phyloP scores from a whole-genome alignment of 768 basidiomycete genomes.

The Hirschioporus abietinus region DNA sequence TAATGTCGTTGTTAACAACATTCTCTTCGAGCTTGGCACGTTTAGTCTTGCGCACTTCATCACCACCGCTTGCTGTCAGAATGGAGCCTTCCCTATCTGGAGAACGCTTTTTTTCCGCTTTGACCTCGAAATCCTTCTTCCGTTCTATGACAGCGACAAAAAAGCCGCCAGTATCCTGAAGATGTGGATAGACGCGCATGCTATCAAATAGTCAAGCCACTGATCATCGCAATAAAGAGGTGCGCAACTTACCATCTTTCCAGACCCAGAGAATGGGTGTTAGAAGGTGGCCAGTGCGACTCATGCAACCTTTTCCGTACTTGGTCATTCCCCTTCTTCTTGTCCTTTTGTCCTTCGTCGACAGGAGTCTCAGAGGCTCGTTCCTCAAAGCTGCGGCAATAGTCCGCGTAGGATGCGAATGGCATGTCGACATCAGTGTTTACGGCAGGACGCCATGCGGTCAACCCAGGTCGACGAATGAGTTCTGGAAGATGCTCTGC shows the following conservation, averaged over 20 bases:
- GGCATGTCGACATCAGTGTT: slow-evolving; percentile 45
- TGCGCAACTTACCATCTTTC: slow-evolving; percentile 56
- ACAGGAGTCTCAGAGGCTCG: slow-evolving; percentile 34
- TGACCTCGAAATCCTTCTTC: slow-evolving; percentile 19
- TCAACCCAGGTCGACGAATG: slow-evolving; percentile 68
- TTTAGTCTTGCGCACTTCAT: neutral
- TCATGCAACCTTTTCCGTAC: slow-evolving; percentile 71
- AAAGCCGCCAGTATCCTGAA: slow-evolving; percentile 96
- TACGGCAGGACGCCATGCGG: slow-evolving; percentile 71
- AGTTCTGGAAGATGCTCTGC: slow-evolving; percentile 69
- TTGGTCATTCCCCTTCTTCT: slow-evolving; percentile 49
- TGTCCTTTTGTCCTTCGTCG: slow-evolving; percentile 50
- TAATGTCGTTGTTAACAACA: neutral
- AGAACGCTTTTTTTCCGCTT: neutral
- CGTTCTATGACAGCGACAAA: slow-evolving; percentile 88
- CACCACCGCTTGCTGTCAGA: neutral
- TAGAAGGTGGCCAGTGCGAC: slow-evolving; percentile 34
- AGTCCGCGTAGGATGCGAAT: slow-evolving; percentile 58
- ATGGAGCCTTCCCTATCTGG: neutral
- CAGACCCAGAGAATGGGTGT: slow-evolving; percentile 55
- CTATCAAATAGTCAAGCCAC: slow-evolving; percentile 31
- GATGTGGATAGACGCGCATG: slow-evolving; percentile 87
- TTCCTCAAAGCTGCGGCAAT: slow-evolving; percentile 17
- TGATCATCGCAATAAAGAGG: neutral
- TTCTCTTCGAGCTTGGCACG: neutral